These are phyloP conservation scores for Fraxinus sp. DNA, from an alignment of 305 asterid species.

Conservation along the genomic window DNA sequence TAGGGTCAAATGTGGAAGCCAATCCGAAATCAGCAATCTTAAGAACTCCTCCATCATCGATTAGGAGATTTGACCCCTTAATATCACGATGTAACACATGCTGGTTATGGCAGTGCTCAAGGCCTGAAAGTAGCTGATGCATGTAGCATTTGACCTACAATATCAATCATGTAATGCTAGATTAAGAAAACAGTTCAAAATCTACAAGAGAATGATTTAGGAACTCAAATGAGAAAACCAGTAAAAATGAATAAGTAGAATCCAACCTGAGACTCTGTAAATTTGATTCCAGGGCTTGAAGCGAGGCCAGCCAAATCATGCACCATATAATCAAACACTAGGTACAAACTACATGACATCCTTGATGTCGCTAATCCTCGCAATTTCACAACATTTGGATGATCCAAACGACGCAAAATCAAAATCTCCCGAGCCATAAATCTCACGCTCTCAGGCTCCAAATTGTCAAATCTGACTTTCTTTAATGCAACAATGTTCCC, in stretches of 20 bases:
- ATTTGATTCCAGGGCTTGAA: slow-evolving; percentile 70
- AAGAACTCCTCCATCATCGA: slow-evolving; percentile 69
- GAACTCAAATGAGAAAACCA: background rate
- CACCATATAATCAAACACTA: slow-evolving; percentile 82
- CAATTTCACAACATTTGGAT: slow-evolving; percentile 76
- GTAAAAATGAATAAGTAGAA: slow-evolving; percentile 16
- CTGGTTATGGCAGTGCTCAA: slow-evolving; percentile 82
- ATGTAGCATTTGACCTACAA: slow-evolving; percentile 85
- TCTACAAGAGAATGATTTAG: background rate
- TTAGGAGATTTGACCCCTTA: slow-evolving; percentile 86
- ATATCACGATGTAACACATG: slow-evolving; percentile 86
- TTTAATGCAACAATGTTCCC: slow-evolving; percentile 77
- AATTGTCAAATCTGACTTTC: slow-evolving; percentile 87
- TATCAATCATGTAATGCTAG: slow-evolving; percentile 28
- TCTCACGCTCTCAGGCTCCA: slow-evolving; percentile 92
- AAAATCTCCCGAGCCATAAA: slow-evolving; percentile 95
- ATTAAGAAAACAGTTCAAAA: slow-evolving; percentile 22
- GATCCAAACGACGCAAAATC: slow-evolving; percentile 84
- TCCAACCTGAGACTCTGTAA: slow-evolving; percentile 82
- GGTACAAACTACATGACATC: slow-evolving; percentile 84
- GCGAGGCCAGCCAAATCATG: slow-evolving; percentile 94
- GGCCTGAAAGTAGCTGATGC: slow-evolving; percentile 77
- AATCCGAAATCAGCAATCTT: slow-evolving; percentile 92
- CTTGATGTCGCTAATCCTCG: slow-evolving; percentile 84
- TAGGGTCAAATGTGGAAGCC: slow-evolving; percentile 78